A percentile compares a stretch with the other conserved stretches of the same genome.
phyloP scores from a whole-genome alignment of 768 basidiomycete species.

The Dioszegia crocea region DNA sequence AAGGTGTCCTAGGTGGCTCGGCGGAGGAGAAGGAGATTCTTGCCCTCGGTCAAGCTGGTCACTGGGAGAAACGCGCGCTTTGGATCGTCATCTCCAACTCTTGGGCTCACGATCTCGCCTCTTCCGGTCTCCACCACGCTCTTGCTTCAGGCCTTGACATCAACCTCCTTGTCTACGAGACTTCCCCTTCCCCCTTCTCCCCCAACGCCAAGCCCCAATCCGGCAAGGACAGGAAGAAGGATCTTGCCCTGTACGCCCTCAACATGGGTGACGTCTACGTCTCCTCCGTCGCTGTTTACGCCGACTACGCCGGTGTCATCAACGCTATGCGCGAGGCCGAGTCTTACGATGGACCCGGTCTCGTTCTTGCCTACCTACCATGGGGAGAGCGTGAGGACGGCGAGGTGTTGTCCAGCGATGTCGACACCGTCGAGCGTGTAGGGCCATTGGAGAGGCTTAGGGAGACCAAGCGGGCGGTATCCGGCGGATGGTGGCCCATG shows the following conservation, averaged over 20 bases:
- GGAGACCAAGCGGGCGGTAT: conserved; percentile 94
- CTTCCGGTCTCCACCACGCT: conserved; percentile 90
- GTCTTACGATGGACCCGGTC: conserved; percentile 77
- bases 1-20: conserved; percentile 58
- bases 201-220: conserved; percentile 49
- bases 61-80: conserved; percentile 66
- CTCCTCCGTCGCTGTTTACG: conserved; percentile 90
- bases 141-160: conserved; percentile 85
- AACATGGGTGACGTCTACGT: conserved; percentile 97
- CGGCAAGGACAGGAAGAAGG: conserved; percentile 74
- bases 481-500: conserved; percentile 94
- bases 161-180: conserved; percentile 94
- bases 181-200: conserved; percentile 77
- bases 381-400: conserved; percentile 66
- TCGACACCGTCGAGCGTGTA: conserved; percentile 45
- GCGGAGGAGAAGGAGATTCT: conserved; percentile 53
- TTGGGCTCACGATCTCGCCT: conserved; percentile 95
- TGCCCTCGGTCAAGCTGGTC: conserved; percentile 59
- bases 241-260: conserved; percentile 96
- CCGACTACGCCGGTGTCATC: conserved; percentile 89
- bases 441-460: conserved; percentile 86
- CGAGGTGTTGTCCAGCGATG: conserved; percentile 8
- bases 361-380: conserved; percentile 91
- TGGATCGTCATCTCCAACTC: conserved; percentile 99
- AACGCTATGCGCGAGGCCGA: conserved; percentile 90